A percentile compares a stretch with the other conserved stretches of the same genome.
These are phyloP conservation scores for Colletotrichum destructivum DNA, from an alignment of 2,329 filamentous ascomycete genomes.

Conservation along the genomic window DNA sequence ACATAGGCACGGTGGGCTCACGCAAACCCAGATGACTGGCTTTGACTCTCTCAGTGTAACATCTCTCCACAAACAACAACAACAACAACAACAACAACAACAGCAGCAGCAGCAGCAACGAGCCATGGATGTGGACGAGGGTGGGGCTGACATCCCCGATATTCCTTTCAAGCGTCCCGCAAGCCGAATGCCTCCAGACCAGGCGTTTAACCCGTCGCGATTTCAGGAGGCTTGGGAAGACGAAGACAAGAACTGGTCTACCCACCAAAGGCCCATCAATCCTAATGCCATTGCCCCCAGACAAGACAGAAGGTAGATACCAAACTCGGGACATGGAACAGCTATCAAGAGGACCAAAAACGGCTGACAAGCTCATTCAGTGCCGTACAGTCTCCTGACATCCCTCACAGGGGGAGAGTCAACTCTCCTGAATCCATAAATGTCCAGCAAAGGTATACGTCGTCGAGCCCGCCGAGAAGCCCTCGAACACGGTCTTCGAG, in stretches of 20 bases:
- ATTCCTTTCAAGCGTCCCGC: slow-evolving; percentile 43
- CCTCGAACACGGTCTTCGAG: slow-evolving; percentile 47
- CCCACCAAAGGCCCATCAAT: slow-evolving; percentile 31
- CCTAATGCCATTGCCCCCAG: slow-evolving; percentile 17
- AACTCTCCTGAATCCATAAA: slow-evolving; percentile 42
- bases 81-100: not conserved
- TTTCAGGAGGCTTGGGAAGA: slow-evolving; percentile 39
- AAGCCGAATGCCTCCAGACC: slow-evolving; percentile 5
- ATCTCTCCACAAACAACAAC: slow-evolving; percentile 10
- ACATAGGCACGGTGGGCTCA: slow-evolving; percentile 32
- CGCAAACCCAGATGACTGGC: slow-evolving; percentile 7
- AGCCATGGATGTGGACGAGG: slow-evolving; percentile 33
- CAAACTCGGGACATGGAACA: not conserved
- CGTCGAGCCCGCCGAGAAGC: slow-evolving; percentile 48
- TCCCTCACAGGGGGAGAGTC: slow-evolving; percentile 21
- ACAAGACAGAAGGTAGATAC: slow-evolving; percentile 25
- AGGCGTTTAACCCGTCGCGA: slow-evolving; percentile 22
- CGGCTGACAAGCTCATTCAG: slow-evolving; percentile 4
- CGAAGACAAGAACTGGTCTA: slow-evolving; percentile 32
- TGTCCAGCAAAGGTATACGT: slow-evolving; percentile 43
- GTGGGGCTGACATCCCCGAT: slow-evolving; percentile 44
- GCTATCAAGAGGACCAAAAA: not conserved
- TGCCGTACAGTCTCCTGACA: slow-evolving; percentile 11
- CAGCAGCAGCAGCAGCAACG: not conserved
- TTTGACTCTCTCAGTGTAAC: slow-evolving; percentile 28